A percentile compares a stretch with the other conserved stretches of the same genome.
phyloP scores from a whole-genome alignment of 768 basidiomycete genomes.

The Basidioascus undulatus region DNA sequence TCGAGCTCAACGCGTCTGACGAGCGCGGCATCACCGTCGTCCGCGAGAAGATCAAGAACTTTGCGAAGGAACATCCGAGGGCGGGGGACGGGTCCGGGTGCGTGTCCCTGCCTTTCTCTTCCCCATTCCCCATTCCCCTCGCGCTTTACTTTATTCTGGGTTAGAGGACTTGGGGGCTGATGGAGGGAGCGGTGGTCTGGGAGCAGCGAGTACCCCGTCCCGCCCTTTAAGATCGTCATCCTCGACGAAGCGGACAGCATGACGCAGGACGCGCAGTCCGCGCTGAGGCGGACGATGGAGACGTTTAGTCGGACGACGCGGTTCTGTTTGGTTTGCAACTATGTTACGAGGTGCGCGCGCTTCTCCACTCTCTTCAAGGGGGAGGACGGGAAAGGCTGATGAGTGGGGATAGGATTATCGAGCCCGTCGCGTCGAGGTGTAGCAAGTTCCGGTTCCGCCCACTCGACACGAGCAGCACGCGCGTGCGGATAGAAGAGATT shows the following conservation, averaged over 20 bases:
- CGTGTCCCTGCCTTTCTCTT: too few relatives aligned
- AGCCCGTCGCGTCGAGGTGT: conserved; percentile 93
- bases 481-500: conserved; percentile 51
- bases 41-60: conserved; percentile 93
- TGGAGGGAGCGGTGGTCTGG: too few relatives aligned
- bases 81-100: conserved; percentile 17
- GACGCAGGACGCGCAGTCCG: conserved; percentile 98
- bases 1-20: conserved; percentile 95
- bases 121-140: background rate
- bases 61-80: conserved; percentile 33
- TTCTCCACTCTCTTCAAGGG: background rate
- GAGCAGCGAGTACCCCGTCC: conserved; percentile 54
- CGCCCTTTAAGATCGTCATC: conserved; percentile 96
- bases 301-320: conserved; percentile 90
- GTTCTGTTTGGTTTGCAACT: conserved; percentile 96
- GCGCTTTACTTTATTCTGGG: background rate
- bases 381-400: background rate
- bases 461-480: conserved; percentile 52
- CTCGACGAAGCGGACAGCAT: conserved; percentile 98
- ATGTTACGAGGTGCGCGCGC: conserved; percentile 62
- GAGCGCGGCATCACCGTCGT: conserved; percentile 94
- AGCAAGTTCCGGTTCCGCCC: conserved; percentile 97
- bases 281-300: conserved; percentile 95
- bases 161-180: too few relatives aligned
- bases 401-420: conserved; percentile 51